Evolutionary conservation across 176 grass and related monocot genomes (phyloP).

Genomic region (Cenchrus purpureus): DNA sequence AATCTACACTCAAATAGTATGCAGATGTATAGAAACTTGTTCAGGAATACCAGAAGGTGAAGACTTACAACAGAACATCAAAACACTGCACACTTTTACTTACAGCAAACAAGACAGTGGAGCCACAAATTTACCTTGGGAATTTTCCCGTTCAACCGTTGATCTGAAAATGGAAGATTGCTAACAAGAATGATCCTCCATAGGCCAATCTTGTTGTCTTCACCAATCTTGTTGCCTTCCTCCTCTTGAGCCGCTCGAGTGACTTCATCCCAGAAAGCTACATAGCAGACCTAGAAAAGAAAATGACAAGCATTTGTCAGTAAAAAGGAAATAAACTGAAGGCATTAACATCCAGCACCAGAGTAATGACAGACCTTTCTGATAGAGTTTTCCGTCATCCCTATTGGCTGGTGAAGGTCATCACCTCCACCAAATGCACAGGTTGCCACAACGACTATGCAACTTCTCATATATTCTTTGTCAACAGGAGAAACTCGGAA

Average conservation of each 20-base stretch:
- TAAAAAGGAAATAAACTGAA: conserved; percentile 28
- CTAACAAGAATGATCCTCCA: conserved; percentile 83
- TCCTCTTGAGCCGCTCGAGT: conserved; percentile 66
- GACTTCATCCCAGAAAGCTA: conserved; percentile 95
- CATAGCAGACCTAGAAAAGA: conserved; percentile 78
- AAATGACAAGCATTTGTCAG: neutral
- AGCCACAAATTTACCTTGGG: conserved; percentile 66
- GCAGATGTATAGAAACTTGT: neutral
- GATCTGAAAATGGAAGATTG: conserved; percentile 91
- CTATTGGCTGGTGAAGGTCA: conserved; percentile 95
- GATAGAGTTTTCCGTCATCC: conserved; percentile 72
- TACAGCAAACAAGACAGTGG: neutral
- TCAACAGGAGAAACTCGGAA: conserved; percentile 78
- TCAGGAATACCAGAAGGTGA: neutral
- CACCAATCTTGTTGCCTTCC: conserved; percentile 74
- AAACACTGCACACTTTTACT: neutral
- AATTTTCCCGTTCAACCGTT: conserved; percentile 94
- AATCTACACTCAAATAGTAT: neutral
- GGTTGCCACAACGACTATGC: conserved; percentile 71
- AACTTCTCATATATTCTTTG: conserved; percentile 75
- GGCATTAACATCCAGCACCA: neutral
- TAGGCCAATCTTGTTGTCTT: conserved; percentile 65
- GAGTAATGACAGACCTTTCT: conserved; percentile 57
- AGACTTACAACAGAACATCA: conserved; percentile 1
- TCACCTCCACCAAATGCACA: conserved; percentile 99